Evolutionary conservation across 2,329 filamentous ascomycete species (phyloP), one percentile per base, ranked within the genome.

Genomic region (Corynespora cassiicola): DNA sequence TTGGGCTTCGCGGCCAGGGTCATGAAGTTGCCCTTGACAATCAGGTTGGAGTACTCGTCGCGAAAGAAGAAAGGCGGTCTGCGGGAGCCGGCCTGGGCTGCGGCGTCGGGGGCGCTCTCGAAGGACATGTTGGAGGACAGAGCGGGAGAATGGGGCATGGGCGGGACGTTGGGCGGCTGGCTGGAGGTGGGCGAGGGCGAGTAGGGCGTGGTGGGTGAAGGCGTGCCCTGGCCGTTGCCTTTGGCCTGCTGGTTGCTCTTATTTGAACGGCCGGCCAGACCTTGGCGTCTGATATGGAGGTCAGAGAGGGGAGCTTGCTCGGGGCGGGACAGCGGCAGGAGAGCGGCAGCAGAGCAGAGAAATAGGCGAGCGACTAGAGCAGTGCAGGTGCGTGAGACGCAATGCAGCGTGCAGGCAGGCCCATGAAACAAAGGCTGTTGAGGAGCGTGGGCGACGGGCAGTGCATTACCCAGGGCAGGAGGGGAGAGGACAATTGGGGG

Each of bases 11-110:
- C 90, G 59, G 91, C 95, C 43, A 97, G 74, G 8, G 92, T 96
- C 86, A 96, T 90, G 66, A 97, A 96, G 74, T 96, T 97, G 43
- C 92, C 92, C 75, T 92, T 95, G 61, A 96, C 91, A 52, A 96
- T 95, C 61, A 95, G 84, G 65, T 86, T 88, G 37, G 87, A 85
- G 64, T 88, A 87, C 46, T 82, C 74, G 39, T 86, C 79, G 60
- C 88, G 86, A 59, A 90, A 82, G 83, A 88, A 90, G 45, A 88
- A 73, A 11, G 88, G 88, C 25, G 81, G 78, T 42, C 85, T 85
- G 43, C 88, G 75, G 54, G 85, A 82, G 61, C 84, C 47, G 45
- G 62, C 52, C n/a, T 54, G 53, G 42, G 63, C 53, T 47, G 62
- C 59, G 42, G 61, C 61, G 39, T 68, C 63, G 19, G 57, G 52